Percentiles rank a stretch among this genome's conserved stretches.
phyloP scores from a whole-genome alignment of 2,329 filamentous ascomycete genomes.

The Trichoderma sp. region DNA sequence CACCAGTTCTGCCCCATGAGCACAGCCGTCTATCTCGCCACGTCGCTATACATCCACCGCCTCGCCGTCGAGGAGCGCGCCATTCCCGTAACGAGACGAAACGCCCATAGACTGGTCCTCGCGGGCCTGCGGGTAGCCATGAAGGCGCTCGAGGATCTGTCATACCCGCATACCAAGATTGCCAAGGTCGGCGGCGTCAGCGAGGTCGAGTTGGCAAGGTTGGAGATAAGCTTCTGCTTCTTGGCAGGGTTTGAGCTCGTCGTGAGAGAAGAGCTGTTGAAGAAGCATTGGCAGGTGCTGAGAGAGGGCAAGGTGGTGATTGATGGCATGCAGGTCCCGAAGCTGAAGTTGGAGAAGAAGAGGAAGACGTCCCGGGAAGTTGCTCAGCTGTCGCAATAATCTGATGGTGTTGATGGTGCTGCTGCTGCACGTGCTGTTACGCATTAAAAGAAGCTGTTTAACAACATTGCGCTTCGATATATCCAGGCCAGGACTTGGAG shows the following conservation, averaged over 20 bases:
- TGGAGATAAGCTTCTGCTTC: slow-evolving; percentile 90
- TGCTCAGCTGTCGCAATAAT: slow-evolving; percentile 3
- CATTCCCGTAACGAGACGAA: slow-evolving; percentile 78
- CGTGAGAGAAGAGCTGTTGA: slow-evolving; percentile 40
- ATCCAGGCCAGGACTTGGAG: neutral
- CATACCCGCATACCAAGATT: slow-evolving; percentile 80
- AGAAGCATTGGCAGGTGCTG: slow-evolving; percentile 40
- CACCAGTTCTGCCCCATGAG: slow-evolving; percentile 93
- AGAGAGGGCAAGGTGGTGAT: slow-evolving; percentile 35
- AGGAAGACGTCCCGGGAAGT: slow-evolving; percentile 9
- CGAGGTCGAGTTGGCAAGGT: slow-evolving; percentile 73
- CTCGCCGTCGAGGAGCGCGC: slow-evolving; percentile 75
- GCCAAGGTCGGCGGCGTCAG: slow-evolving; percentile 87
- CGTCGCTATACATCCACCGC: slow-evolving; percentile 83
- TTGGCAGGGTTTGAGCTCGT: slow-evolving; percentile 83
- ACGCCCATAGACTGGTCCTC: slow-evolving; percentile 82
- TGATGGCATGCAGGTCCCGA: slow-evolving; percentile 34
- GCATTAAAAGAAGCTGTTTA: neutral
- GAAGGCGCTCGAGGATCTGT: slow-evolving; percentile 92
- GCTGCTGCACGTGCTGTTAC: neutral
- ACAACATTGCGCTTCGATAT: neutral
- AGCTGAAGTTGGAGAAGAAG: slow-evolving; percentile 29
- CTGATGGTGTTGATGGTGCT: neutral
- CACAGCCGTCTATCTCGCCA: slow-evolving; percentile 88
- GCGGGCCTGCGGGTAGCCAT: slow-evolving; percentile 84